A percentile compares a stretch with the other conserved stretches of the same genome.
phyloP scores from a whole-genome alignment of 805 yeast genomes.

The Blastobotrys muscicola region DNA sequence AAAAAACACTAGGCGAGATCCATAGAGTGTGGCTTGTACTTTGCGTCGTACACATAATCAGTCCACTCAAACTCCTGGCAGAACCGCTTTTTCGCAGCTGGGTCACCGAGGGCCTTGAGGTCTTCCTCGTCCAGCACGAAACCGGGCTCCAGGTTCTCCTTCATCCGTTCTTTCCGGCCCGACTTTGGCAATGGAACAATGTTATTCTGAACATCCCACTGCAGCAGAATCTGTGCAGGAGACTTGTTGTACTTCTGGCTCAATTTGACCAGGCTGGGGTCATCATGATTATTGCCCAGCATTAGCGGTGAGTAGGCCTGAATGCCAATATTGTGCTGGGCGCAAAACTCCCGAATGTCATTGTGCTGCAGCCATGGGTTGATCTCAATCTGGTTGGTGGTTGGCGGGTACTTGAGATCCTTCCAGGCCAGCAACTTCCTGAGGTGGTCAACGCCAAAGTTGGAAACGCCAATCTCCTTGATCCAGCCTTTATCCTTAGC shows the following conservation, averaged over 20 bases:
- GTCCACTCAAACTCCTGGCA: too few relatives aligned
- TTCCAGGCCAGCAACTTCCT: constrained; percentile 42
- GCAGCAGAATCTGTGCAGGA: constrained; percentile 54
- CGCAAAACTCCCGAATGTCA: constrained; percentile 47
- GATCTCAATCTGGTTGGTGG: constrained; percentile 71
- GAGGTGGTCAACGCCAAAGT: constrained; percentile 47
- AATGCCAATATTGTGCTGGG: constrained; percentile 41
- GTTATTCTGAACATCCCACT: constrained; percentile 69
- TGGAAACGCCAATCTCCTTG: constrained; percentile 52
- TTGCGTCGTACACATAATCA: too few relatives aligned
- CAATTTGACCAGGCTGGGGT: constrained; percentile 42
- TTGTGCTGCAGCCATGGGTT: constrained; percentile 76
- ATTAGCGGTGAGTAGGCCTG: constrained; percentile 75
- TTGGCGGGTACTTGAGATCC: constrained; percentile 45
- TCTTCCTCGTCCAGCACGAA: constrained; percentile 39
- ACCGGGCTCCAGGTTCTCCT: constrained; percentile 44
- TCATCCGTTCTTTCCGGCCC: constrained; percentile 39
- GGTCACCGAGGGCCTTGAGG: constrained; percentile 28
- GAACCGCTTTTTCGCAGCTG: constrained; percentile 11
- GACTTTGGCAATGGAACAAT: constrained; percentile 64
- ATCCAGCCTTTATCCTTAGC: constrained; percentile 41
- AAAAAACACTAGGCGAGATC: too few relatives aligned
- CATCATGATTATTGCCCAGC: constrained; percentile 42
- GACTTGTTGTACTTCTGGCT: constrained; percentile 41
- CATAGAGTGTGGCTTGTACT: too few relatives aligned